phyloP scores from a whole-genome alignment of 1,139 yeast species.

The Geotrichum reessii region DNA sequence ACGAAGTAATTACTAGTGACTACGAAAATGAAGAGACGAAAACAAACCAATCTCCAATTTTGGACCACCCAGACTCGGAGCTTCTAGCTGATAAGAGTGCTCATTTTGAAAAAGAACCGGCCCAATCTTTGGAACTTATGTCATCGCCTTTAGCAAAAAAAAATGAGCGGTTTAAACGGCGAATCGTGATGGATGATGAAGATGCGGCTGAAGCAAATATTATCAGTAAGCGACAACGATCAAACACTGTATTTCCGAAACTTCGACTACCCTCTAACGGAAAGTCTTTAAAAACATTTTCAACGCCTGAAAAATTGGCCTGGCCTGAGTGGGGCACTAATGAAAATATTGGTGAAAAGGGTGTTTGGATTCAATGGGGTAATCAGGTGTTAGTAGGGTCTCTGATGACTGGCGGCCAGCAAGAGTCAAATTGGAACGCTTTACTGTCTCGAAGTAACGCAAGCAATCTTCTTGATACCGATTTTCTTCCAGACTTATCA shows the following conservation, averaged over 20 bases:
- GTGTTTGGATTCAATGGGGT: constrained; percentile 8
- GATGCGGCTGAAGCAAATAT: not conserved
- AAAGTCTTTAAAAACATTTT: not conserved
- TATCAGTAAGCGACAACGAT: not conserved
- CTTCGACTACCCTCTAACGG: not conserved
- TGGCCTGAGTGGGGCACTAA: constrained; percentile 7
- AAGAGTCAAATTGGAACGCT: not conserved
- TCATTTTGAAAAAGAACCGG: not conserved
- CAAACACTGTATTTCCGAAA: not conserved
- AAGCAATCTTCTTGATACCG: not conserved
- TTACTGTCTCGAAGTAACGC: not conserved
- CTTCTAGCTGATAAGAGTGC: not conserved
- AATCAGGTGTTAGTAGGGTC: not conserved
- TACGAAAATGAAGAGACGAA: constrained; percentile 15
- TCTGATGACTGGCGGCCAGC: not conserved
- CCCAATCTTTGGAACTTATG: not conserved
- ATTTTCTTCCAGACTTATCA: not conserved
- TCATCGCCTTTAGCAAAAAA: not conserved
- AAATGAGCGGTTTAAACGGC: not conserved
- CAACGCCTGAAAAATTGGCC: not conserved
- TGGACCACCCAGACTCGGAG: not conserved
- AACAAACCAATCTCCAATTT: not conserved
- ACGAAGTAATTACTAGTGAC: constrained; percentile 21
- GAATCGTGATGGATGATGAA: constrained; percentile 9
- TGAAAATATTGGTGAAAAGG: not conserved